Conservation (phyloP, 1,139 yeast species). For the Saccharomyces hybrid region DNA sequence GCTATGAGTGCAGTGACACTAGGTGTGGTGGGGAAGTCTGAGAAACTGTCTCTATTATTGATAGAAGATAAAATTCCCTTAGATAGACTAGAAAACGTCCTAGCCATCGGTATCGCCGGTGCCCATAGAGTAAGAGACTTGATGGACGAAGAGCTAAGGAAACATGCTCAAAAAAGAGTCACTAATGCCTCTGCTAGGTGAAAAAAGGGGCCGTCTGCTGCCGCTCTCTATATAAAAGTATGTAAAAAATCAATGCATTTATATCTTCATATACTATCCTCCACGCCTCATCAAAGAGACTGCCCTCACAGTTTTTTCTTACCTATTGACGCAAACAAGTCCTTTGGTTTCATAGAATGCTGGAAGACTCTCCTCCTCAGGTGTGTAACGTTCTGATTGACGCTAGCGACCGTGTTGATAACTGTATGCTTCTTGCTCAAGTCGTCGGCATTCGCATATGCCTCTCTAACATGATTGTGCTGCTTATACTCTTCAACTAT, state of each 20-base stretch:
- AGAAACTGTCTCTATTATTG: slow-evolving; percentile 63
- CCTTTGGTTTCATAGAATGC: slow-evolving; percentile 31
- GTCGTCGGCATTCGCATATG: slow-evolving; percentile 32
- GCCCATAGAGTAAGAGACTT: slow-evolving; percentile 71
- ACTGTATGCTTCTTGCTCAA: slow-evolving; percentile 29
- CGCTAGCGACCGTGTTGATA: slow-evolving; percentile 30
- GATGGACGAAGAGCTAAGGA: slow-evolving; percentile 79
- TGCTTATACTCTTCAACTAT: slow-evolving; percentile 30
- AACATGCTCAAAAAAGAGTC: slow-evolving; percentile 49
- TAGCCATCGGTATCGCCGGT: slow-evolving; percentile 88
- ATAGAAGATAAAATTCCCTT: slow-evolving; percentile 81
- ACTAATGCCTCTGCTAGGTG: slow-evolving; percentile 25
- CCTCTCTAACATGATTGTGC: slow-evolving; percentile 30
- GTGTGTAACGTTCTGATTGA: slow-evolving; percentile 32
- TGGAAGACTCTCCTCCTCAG: slow-evolving; percentile 30
- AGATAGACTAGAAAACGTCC: slow-evolving; percentile 66
- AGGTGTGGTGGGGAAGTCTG: slow-evolving; percentile 78
- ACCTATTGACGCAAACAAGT: slow-evolving; percentile 30
- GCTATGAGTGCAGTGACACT: slow-evolving; percentile 76
- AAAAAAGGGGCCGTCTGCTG: neutral
- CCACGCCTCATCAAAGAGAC: too few species aligned
- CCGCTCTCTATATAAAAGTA: neutral
- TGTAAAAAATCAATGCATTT: neutral
- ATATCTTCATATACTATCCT: neutral
- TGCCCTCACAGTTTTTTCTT: slow-evolving; percentile 18